Percentiles rank a stretch among this genome's conserved stretches.
These are phyloP conservation scores for Metschnikowia shivogae DNA, from an alignment of 805 yeast genomes.

Conservation along the genomic window DNA sequence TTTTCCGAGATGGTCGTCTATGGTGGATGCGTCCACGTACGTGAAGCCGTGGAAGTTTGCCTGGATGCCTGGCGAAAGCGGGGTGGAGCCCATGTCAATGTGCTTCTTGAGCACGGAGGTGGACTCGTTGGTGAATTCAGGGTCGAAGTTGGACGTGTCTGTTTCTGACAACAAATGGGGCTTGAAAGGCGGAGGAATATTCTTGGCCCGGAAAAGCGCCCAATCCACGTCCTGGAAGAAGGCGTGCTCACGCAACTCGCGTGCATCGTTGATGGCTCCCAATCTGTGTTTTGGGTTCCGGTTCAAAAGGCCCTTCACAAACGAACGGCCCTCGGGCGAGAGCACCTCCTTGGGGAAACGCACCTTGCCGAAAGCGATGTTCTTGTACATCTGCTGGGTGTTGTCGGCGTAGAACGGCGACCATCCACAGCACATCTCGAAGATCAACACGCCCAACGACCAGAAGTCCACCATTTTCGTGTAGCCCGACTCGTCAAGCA, in stretches of 20 bases:
- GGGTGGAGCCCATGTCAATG: constrained; percentile 65
- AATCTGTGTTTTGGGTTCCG: constrained; percentile 94
- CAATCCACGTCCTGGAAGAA: constrained; percentile 91
- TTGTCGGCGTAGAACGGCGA: constrained; percentile 97
- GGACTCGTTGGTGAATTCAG: constrained; percentile 91
- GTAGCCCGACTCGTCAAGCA: constrained; percentile 92
- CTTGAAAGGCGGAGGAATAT: constrained; percentile 93
- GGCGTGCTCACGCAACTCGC: constrained; percentile 88
- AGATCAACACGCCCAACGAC: constrained; percentile 94
- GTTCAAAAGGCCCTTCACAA: constrained; percentile 91
- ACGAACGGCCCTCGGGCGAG: constrained; percentile 88
- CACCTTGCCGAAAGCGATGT: constrained; percentile 97
- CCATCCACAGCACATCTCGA: constrained; percentile 99
- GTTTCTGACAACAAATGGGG: constrained; percentile 89
- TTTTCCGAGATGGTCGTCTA: constrained; percentile 74
- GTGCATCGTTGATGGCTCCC: constrained; percentile 88
- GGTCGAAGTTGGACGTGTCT: constrained; percentile 96
- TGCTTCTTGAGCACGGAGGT: constrained; percentile 75
- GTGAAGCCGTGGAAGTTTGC: constrained; percentile 97
- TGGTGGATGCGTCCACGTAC: constrained; percentile 87
- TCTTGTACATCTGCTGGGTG: constrained; percentile 98
- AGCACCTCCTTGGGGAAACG: constrained; percentile 95
- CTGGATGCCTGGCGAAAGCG: constrained; percentile 90
- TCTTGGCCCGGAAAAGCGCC: constrained; percentile 71
- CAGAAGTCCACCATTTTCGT: constrained; percentile 99